Evolutionary conservation across 495 filamentous ascomycete genomes (phyloP).

Genomic region (Penicillium manginii): DNA sequence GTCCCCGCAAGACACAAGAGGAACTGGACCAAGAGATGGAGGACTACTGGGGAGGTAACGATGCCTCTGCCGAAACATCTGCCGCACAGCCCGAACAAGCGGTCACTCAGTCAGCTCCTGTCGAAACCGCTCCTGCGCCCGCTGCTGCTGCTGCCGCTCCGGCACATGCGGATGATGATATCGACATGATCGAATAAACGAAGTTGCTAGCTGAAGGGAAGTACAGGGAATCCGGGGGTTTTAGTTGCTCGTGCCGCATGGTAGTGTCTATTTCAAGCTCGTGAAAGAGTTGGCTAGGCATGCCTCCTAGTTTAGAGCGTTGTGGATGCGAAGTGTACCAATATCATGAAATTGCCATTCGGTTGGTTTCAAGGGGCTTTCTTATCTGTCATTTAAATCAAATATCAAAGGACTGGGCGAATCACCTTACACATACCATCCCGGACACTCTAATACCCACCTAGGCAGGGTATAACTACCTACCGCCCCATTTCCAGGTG

Average conservation of each 20-base stretch:
- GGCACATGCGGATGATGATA: constrained; percentile 56
- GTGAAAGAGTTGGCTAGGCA: not conserved
- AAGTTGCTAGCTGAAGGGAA: not conserved
- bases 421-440: not conserved
- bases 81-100: constrained; percentile 22
- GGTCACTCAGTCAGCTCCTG: constrained; percentile 16
- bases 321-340: not conserved
- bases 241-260: not conserved
- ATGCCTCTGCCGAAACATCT: constrained; percentile 27
- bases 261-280: not conserved
- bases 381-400: not conserved
- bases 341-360: not conserved
- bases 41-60: constrained; percentile 74
- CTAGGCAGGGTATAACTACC: no score
- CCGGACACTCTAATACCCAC: no score
- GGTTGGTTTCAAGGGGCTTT: not conserved
- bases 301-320: not conserved
- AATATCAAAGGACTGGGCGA: not conserved
- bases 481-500: no score
- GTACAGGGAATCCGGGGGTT: not conserved
- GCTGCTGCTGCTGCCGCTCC: constrained; percentile 31
- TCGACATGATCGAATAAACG: constrained; percentile 57
- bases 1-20: constrained; percentile 87
- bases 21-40: constrained; percentile 96
- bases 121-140: constrained; percentile 32